Evolutionary conservation across 768 basidiomycete species (phyloP).

Genomic region (Lyophyllum atratum): DNA sequence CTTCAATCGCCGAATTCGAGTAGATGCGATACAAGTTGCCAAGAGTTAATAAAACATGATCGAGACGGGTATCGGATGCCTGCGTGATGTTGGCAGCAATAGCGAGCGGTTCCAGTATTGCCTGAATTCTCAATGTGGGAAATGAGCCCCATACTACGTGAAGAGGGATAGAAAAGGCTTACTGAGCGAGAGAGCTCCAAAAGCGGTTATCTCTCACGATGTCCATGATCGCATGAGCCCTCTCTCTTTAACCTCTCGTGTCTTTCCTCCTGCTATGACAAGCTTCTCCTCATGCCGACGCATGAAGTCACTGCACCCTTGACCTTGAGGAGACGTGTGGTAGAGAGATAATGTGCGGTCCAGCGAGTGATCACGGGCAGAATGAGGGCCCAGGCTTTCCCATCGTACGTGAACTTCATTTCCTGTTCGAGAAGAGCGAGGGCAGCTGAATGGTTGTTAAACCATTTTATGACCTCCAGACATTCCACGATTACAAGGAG

Average conservation of each 20-base stretch:
- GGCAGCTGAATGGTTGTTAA: slow-evolving; percentile 22
- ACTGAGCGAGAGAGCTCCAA: slow-evolving; percentile 12
- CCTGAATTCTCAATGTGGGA: slow-evolving; percentile 6
- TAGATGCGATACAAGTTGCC: slow-evolving; percentile 23
- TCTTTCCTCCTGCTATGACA: neutral
- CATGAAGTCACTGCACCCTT: neutral
- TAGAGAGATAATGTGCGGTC: slow-evolving; percentile 20
- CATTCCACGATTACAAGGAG: slow-evolving; percentile 15
- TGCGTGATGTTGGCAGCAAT: slow-evolving; percentile 27
- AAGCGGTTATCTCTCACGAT: slow-evolving; percentile 6
- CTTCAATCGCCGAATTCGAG: slow-evolving; percentile 5
- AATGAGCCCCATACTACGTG: neutral
- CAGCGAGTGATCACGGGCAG: slow-evolving; percentile 21
- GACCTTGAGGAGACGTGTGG: slow-evolving; percentile 16
- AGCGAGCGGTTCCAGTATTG: slow-evolving; percentile 26
- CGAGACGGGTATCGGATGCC: slow-evolving; percentile 20
- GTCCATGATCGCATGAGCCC: neutral
- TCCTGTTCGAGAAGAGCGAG: neutral
- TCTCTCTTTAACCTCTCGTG: neutral
- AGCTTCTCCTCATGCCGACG: neutral
- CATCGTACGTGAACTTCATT: neutral
- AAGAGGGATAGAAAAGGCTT: neutral
- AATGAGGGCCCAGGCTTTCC: slow-evolving; percentile 8
- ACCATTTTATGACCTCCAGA: slow-evolving; percentile 28
- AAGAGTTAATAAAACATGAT: slow-evolving; percentile 25